Conservation (phyloP, 305 asterid genomes). For the Nicotiana rustica region DNA sequence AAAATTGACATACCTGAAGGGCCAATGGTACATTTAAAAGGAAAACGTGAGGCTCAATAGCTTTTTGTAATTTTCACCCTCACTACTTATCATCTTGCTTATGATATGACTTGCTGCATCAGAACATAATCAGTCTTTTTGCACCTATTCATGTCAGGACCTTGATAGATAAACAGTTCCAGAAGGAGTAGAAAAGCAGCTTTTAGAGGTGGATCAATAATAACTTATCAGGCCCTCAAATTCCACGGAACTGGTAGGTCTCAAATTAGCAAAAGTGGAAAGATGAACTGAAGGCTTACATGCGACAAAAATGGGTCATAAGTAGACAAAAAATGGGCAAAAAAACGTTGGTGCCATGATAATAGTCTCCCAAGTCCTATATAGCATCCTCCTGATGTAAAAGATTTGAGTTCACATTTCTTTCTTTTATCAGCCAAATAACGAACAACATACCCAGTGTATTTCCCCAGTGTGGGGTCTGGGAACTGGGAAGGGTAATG, state of each 20-base stretch:
- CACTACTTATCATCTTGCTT: background rate
- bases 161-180: background rate
- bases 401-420: constrained; percentile 7
- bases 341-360: background rate
- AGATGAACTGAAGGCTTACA: background rate
- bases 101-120: constrained; percentile 9
- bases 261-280: constrained; percentile 25
- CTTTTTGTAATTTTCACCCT: background rate
- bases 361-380: background rate
- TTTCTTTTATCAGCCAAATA: background rate
- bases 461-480: no score
- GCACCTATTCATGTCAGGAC: background rate
- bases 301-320: constrained; percentile 16
- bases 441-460: no score
- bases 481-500: no score
- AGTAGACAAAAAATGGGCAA: background rate
- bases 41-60: background rate
- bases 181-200: background rate
- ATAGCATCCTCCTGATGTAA: background rate
- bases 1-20: constrained; percentile 15
- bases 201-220: background rate
- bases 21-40: background rate
- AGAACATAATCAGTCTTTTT: background rate
- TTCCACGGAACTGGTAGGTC: background rate
- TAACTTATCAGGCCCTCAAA: background rate